Evolutionary conservation across 2,329 filamentous ascomycete genomes (phyloP), one percentile per base, ranked within the genome.

Genomic region (Trichoderma lentiforme): DNA sequence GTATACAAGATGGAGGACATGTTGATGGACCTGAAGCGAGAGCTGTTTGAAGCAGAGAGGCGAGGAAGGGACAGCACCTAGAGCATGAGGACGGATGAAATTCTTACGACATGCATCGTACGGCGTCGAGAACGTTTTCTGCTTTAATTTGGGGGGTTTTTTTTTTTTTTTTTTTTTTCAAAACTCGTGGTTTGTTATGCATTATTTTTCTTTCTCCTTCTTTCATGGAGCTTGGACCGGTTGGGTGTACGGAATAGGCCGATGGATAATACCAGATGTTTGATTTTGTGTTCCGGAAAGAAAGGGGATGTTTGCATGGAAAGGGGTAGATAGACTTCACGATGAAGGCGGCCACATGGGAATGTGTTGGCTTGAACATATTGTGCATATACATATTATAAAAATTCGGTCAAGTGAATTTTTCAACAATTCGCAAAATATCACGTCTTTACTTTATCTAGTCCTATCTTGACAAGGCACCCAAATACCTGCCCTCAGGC

Each of bases 11-110:
- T 96, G 75, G 93, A 96, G 77, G 91, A 95, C 78, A 83, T 93
- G 76, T 85, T 96, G 78, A 93, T 95, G 83, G 92, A 95, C 79
- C 89, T 95, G 74, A 91, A 92, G 80, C 86, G 88, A 74, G 90
- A 92, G 79, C 86, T 95, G 66, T 92, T 92, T 79, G 89, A 91
- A 71, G 93, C 93, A 18, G 90, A 90, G 76, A 84, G 84, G 76
- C 86, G 92, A 73, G 86, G 88, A 47, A 80, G 86, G 72, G 74
- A 70, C 12, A 56, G 36, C 36, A 72, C 61, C 36, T 28, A 70
- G 69, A 56, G 3, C 39, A 53, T 34, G 26, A 58, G 30, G 26
- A 62, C 30, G 60, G 83, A 61, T 76, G 81, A 70, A 56, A 73
- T 51, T 58, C 70, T 74, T 68, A 72, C 67, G 63, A 43, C 73